phyloP scores from a whole-genome alignment of 164 flowering plant genomes.

The Vitis vinifera region ASM3070453v1 NC_081812.1:20534001-20534500 shows the following conservation, averaged over 20 bases:
- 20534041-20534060: no score
- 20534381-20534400: conserved; percentile 38
- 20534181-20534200: neutral
- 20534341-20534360: conserved; percentile 58
- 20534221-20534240: conserved; percentile 68
- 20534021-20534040: no score
- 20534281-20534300: conserved; percentile 52
- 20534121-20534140: no score
- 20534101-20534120: no score
- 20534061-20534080: no score
- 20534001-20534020: no score
- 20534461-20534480: conserved; percentile 47
- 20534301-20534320: conserved; percentile 58
- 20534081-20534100: no score
- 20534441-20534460: conserved; percentile 21
- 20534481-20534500: conserved; percentile 78
- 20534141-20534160: no score
- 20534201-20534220: conserved; percentile 39
- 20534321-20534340: conserved; percentile 43
- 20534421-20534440: conserved; percentile 37
- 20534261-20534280: conserved; percentile 71
- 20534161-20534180: no score
- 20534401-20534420: conserved; percentile 40
- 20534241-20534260: conserved; percentile 65
- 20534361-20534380: conserved; percentile 41